phyloP scores from a whole-genome alignment of 2,329 filamentous ascomycete genomes.

The Claviceps sp. region DNA sequence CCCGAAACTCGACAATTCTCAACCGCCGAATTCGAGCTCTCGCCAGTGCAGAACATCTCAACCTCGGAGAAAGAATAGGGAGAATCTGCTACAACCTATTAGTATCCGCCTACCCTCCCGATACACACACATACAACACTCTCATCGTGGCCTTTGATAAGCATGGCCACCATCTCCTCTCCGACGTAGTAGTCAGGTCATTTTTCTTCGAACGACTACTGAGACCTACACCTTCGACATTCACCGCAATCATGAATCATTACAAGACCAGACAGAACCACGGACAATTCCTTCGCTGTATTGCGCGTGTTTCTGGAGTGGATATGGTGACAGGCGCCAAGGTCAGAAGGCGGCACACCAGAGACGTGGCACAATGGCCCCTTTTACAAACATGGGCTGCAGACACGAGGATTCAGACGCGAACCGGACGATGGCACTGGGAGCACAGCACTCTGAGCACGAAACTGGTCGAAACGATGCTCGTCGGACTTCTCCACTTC shows the following conservation, averaged over 20 bases:
- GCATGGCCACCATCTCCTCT: slow-evolving; percentile 33
- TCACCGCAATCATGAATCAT: slow-evolving; percentile 36
- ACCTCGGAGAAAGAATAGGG: slow-evolving; percentile 21
- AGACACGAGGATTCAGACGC: slow-evolving; percentile 12
- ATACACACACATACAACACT: slow-evolving; percentile 56
- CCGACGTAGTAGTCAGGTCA: slow-evolving; percentile 38
- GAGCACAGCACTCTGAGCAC: slow-evolving; percentile 26
- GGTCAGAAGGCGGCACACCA: slow-evolving; percentile 20
- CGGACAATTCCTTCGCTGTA: slow-evolving; percentile 27
- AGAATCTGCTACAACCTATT: slow-evolving; percentile 53
- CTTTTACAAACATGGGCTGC: slow-evolving; percentile 17
- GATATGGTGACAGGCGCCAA: slow-evolving; percentile 26
- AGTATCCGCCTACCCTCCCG: slow-evolving; percentile 45
- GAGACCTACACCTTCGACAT: slow-evolving; percentile 34
- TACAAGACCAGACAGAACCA: slow-evolving; percentile 29
- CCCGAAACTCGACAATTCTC: slow-evolving; percentile 13
- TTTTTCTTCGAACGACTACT: slow-evolving; percentile 31
- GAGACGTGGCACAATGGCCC: slow-evolving; percentile 16
- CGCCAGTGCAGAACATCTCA: slow-evolving; percentile 12
- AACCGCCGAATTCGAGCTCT: slow-evolving; percentile 19
- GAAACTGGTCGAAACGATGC: slow-evolving; percentile 29
- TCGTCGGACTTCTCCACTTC: slow-evolving; percentile 35
- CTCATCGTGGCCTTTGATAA: slow-evolving; percentile 53
- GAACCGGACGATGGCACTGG: slow-evolving; percentile 23
- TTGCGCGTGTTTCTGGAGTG: slow-evolving; percentile 32